phyloP scores from a whole-genome alignment of 1,284 basidiomycete species.

The Phylloporus sp. region DNA sequence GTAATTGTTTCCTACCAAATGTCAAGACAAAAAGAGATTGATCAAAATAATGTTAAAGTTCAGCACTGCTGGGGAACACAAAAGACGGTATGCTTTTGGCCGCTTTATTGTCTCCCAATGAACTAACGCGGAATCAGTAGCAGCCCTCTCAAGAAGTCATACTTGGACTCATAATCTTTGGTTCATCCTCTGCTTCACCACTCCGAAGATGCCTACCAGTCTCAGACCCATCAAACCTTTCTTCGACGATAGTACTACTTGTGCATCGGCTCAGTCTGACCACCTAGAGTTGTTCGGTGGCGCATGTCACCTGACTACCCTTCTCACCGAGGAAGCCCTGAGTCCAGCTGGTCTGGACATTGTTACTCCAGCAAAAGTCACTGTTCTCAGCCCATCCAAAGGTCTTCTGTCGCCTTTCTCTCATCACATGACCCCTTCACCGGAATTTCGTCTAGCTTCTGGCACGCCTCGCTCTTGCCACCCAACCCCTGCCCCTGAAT shows the following conservation, averaged over 20 bases:
- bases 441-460: not conserved
- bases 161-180: not conserved
- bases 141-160: not conserved
- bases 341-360: not conserved
- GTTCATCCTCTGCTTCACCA: not conserved
- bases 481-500: not conserved
- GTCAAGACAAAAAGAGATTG: no score
- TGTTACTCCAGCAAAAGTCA: not conserved
- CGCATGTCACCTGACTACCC: not conserved
- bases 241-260: not conserved
- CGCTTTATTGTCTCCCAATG: not conserved
- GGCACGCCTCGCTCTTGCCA: not conserved
- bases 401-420: not conserved
- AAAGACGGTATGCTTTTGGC: no score
- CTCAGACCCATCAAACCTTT: not conserved
- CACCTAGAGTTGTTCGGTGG: not conserved
- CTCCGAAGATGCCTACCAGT: not conserved
- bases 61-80: no score
- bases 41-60: no score
- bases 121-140: not conserved
- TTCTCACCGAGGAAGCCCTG: not conserved
- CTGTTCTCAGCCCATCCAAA: not conserved
- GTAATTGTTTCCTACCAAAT: no score
- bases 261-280: not conserved
- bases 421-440: not conserved